Evolutionary conservation across 306 rosid species (phyloP), one percentile per base, ranked within the genome.

Genomic region (barrel medic (Medicago truncatula)): DNA sequence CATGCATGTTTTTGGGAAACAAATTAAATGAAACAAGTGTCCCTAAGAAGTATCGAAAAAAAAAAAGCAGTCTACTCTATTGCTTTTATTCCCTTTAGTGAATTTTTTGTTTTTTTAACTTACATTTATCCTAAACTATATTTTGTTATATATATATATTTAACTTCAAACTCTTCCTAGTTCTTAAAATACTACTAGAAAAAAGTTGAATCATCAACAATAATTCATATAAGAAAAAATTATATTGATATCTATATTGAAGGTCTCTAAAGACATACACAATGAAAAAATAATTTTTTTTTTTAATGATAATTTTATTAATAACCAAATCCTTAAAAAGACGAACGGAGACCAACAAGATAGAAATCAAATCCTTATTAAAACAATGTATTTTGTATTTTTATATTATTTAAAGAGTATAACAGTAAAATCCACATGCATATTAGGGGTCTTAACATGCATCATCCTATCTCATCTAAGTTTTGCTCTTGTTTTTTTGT

Each of bases 1-100:
- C 77, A 61, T 75, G 72, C 41, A 65, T 59, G 67, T 69, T 70
- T 70, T 76, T 66, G 17, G 71, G 70, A 77, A 85, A 70, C 74
- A 70, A 68, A 68, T 23, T 18, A 58, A 28, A 34, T 21, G 41
- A 76, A 74, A 57, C 47, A 34, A 71, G 61, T 67, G 69, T 62
- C 57, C 57, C 75, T 71, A 17, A 34, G 36, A 73, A 71, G 83
- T 80, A 53, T 67, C 46, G 43, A 70, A 62, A 70, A 62, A 70
- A 62, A 58, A 40, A 62, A 76, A 65, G 17, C 56, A 36, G 17
- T 40, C 76, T 21, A 72, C 67, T n/a, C 53, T 3, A 68, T 50
- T 64, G 63, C 67, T 56, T 79, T 64, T 83, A 76, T 71, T 76
- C 46, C 8, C 71, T 41, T 43, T 67, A 61, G 1, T 6, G 12